Evolutionary conservation across 2,329 filamentous ascomycete genomes (phyloP).

Genomic region (Penicillium rolfsii): DNA sequence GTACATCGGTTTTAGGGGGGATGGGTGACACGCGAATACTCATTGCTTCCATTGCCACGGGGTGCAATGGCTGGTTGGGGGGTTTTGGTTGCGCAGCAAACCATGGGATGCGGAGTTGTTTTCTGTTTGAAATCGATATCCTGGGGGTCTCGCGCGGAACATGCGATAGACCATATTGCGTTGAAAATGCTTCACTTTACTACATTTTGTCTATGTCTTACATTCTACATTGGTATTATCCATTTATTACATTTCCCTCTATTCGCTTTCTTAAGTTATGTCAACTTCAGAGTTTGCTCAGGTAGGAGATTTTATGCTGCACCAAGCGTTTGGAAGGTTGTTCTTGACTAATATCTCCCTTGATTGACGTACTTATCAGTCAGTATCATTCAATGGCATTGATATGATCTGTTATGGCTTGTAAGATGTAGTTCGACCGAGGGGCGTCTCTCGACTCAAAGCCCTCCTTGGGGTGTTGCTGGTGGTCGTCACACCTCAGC

Average conservation of each 20-base stretch:
- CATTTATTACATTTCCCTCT: constrained; percentile 15
- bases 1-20: constrained; percentile 38
- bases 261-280: constrained; percentile 9
- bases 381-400: constrained; percentile 18
- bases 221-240: constrained; percentile 18
- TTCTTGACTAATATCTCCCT: constrained; percentile 14
- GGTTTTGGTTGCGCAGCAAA: constrained; percentile 35
- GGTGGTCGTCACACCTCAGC: background rate
- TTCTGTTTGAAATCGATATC: constrained; percentile 33
- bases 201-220: constrained; percentile 13
- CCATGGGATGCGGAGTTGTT: constrained; percentile 47
- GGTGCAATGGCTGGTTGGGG: constrained; percentile 35
- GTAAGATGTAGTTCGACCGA: constrained; percentile 12
- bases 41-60: constrained; percentile 36
- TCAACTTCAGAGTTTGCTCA: background rate
- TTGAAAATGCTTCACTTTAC: constrained; percentile 31
- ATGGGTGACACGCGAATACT: constrained; percentile 37
- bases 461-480: too few relatives aligned
- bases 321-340: constrained; percentile 17
- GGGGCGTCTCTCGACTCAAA: constrained; percentile 1
- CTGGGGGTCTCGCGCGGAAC: constrained; percentile 35
- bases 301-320: constrained; percentile 17
- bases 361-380: constrained; percentile 2
- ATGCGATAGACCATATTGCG: constrained; percentile 39
- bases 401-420: background rate